These are phyloP conservation scores for Cladosporium austrohemisphaericum DNA, from an alignment of 2,329 filamentous ascomycete species.

Conservation along the genomic window DNA sequence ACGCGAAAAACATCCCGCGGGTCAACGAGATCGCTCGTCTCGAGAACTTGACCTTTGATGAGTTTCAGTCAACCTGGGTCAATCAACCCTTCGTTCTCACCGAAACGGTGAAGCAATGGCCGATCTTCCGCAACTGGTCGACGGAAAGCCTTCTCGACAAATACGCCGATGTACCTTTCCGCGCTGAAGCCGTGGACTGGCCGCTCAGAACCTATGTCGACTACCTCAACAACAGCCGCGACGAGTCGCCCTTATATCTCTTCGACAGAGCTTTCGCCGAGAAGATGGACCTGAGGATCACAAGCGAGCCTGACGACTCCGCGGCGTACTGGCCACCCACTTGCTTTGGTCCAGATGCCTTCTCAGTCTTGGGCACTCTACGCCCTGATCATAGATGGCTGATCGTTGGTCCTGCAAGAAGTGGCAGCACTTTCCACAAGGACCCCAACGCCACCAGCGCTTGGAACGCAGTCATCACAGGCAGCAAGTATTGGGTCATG, in stretches of 20 bases:
- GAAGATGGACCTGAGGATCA: constrained; percentile 71
- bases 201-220: constrained; percentile 71
- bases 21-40: constrained; percentile 71
- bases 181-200: constrained; percentile 94
- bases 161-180: constrained; percentile 67
- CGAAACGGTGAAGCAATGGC: constrained; percentile 75
- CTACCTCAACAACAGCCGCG: constrained; percentile 75
- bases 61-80: constrained; percentile 74
- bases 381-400: constrained; percentile 89
- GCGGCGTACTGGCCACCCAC: constrained; percentile 72
- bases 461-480: constrained; percentile 90
- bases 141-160: constrained; percentile 61
- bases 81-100: constrained; percentile 83
- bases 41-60: constrained; percentile 62
- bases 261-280: constrained; percentile 85
- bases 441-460: constrained; percentile 69
- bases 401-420: constrained; percentile 81
- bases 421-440: constrained; percentile 94
- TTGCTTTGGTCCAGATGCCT: constrained; percentile 83
- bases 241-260: constrained; percentile 88
- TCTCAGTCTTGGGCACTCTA: constrained; percentile 70
- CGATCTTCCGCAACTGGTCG: constrained; percentile 70
- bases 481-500: constrained; percentile 98
- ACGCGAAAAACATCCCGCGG: constrained; percentile 65
- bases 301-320: constrained; percentile 34